These are phyloP conservation scores for Fusarium sulawesiense DNA, from an alignment of 2,329 filamentous ascomycete genomes.

Conservation along the genomic window DNA sequence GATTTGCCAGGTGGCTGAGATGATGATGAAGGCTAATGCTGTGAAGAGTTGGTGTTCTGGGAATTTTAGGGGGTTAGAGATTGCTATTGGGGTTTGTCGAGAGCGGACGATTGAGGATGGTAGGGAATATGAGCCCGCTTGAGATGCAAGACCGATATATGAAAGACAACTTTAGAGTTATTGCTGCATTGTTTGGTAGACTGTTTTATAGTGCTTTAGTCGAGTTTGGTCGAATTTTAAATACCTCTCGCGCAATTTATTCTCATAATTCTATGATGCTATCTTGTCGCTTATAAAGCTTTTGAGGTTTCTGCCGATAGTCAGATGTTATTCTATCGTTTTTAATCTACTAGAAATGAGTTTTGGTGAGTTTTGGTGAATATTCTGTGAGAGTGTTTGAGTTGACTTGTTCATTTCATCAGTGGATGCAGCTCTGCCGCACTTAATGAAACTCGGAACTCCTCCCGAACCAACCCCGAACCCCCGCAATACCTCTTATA, in stretches of 20 bases:
- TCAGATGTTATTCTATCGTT: background rate
- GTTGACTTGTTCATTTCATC: background rate
- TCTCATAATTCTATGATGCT: background rate
- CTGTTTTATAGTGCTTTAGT: background rate
- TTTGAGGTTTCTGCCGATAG: background rate
- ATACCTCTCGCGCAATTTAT: background rate
- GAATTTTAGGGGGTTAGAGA: background rate
- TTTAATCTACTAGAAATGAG: rapidly evolving
- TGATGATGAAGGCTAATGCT: background rate
- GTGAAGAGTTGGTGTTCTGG: conserved; percentile 5
- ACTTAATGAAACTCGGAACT: background rate
- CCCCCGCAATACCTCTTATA: conserved; percentile 26
- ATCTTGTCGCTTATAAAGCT: background rate
- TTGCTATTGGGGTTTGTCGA: background rate
- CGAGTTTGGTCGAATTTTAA: background rate
- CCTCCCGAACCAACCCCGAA: conserved; percentile 34
- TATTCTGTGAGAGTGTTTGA: background rate
- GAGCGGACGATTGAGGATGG: background rate
- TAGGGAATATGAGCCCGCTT: background rate
- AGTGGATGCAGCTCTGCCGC: background rate
- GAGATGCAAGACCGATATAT: background rate
- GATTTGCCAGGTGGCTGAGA: background rate
- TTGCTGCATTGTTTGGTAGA: background rate
- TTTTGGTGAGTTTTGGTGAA: too few relatives aligned
- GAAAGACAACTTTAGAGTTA: background rate